Evolutionary conservation across 345 rosid genomes (phyloP), one percentile per base, ranked within the genome.

Genomic region (Sonneratia alba): DNA sequence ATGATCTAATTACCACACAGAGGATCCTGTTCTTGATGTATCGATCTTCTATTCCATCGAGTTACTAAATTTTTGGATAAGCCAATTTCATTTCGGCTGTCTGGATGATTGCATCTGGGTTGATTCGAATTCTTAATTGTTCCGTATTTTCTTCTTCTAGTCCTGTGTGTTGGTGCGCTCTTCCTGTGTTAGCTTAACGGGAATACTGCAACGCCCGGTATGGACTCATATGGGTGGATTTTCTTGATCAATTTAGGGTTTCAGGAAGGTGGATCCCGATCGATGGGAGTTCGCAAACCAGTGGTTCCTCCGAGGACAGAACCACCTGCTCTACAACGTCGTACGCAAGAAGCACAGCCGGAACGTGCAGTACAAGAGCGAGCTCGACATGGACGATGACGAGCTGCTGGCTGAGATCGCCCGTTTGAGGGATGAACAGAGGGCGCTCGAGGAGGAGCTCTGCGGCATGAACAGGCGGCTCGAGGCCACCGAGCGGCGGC

Each of bases 251-350:
- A 38, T 51, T 18, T 77, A 95, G 99, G 99, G 99, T 3, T 95
- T 95, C 72, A 78, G 89, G 68, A 95, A 95, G 77, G 92, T 89
- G 74, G 99, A 95, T 86, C 87, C 98, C 4, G 99, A 95, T 70
- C 75, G 76, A 73, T 92, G 99, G 99, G 99, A 92, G 73, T 95
- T 95, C 62, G 96, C 94, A 55, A 92, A 92, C 81, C 94, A 91
- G 76, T 91, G 89, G 75, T 95, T 95, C 69, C 83, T 89, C 8
- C 85, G 90, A 43, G 99, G 93, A 4, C 94, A 95, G 71, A 88
- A 82, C 81, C 96, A 92, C 36, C 79, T 95, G 13, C 78, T 95
- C 21, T 87, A 75, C 83, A 88, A 92, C 81, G 88, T 92, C 78
- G 77, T 78, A 55, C 77, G 99, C 76, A 85, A 91, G 75, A 92